Evolutionary conservation across 2,329 filamentous ascomycete genomes (phyloP).

Genomic region (Aspergillus oerlinghausenensis): DNA sequence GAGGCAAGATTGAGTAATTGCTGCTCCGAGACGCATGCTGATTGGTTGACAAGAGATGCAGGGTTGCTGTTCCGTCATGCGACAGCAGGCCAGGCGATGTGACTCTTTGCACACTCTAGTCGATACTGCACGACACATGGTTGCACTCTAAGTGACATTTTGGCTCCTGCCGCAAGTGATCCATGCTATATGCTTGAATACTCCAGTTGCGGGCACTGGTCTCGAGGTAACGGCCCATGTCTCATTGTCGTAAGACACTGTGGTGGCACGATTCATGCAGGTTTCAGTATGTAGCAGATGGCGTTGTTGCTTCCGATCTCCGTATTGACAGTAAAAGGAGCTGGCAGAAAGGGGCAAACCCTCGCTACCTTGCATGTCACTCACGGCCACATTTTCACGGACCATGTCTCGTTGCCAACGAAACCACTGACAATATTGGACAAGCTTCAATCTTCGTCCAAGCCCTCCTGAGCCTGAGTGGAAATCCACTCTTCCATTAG

Average conservation of each 20-base stretch:
- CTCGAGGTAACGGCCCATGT: not conserved
- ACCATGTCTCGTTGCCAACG: not conserved
- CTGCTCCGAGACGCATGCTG: not conserved
- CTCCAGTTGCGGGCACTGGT: not conserved
- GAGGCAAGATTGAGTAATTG: not conserved
- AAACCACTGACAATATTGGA: not conserved
- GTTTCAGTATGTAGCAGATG: not conserved
- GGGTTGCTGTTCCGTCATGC: not conserved
- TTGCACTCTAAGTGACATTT: not conserved
- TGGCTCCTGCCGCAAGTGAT: not conserved
- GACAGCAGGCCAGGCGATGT: not conserved
- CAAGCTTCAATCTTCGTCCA: slow-evolving; percentile 33
- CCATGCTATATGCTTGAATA: not conserved
- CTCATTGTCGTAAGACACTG: not conserved
- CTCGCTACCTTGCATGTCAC: not conserved
- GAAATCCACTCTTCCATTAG: slow-evolving; percentile 86
- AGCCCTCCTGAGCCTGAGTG: slow-evolving; percentile 55
- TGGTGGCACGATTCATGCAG: not conserved
- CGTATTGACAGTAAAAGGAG: not conserved
- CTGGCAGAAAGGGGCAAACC: not conserved
- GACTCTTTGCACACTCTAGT: not conserved
- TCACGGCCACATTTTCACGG: not conserved
- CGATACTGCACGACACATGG: not conserved
- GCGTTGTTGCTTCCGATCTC: not conserved
- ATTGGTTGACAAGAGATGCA: not conserved